A percentile compares a stretch with the other conserved stretches of the same genome.
Conservation (phyloP, 2,329 filamentous ascomycete genomes). For the Hypoxylon rubiginosum region DNA sequence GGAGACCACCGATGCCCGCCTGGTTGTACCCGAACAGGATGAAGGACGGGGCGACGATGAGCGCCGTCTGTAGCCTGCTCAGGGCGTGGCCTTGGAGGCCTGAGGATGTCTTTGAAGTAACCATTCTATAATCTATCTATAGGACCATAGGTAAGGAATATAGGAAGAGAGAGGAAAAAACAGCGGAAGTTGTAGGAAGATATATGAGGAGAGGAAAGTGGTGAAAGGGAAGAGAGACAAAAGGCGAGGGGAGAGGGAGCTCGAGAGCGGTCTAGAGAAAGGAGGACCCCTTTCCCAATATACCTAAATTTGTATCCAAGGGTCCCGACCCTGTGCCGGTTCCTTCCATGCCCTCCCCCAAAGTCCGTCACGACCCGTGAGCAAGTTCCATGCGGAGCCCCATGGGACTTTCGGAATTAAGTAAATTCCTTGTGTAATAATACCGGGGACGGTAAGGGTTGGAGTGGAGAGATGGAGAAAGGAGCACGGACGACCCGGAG, state of each 20-base stretch:
- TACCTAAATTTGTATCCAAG: not conserved
- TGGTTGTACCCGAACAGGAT: conserved; percentile 60
- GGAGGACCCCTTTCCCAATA: not conserved
- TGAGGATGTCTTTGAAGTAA: conserved; percentile 41
- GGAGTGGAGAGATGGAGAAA: not conserved
- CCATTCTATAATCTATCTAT: conserved; percentile 14
- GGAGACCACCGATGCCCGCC: conserved; percentile 55
- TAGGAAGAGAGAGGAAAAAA: not conserved
- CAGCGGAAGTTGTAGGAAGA: not conserved
- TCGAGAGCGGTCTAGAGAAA: not conserved
- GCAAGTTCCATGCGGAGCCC: conserved; percentile 30
- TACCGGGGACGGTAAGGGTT: not conserved
- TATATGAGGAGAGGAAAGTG: not conserved
- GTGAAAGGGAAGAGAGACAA: not conserved
- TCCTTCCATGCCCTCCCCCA: conserved; percentile 8
- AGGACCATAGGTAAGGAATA: conserved; percentile 17
- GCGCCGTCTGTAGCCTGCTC: conserved; percentile 55
- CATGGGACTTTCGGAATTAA: conserved; percentile 27
- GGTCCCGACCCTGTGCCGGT: not conserved
- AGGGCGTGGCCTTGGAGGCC: conserved; percentile 56
- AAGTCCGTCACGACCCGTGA: conserved; percentile 2
- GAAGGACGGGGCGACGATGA: conserved; percentile 60
- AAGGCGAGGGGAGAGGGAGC: not conserved
- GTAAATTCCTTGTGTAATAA: not conserved
- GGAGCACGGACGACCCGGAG: conserved; percentile 15